Percentiles rank a stretch among this genome's conserved stretches.
Evolutionary conservation across 305 asterid genomes (phyloP).

Genomic region (Nicotiana rustica): DNA sequence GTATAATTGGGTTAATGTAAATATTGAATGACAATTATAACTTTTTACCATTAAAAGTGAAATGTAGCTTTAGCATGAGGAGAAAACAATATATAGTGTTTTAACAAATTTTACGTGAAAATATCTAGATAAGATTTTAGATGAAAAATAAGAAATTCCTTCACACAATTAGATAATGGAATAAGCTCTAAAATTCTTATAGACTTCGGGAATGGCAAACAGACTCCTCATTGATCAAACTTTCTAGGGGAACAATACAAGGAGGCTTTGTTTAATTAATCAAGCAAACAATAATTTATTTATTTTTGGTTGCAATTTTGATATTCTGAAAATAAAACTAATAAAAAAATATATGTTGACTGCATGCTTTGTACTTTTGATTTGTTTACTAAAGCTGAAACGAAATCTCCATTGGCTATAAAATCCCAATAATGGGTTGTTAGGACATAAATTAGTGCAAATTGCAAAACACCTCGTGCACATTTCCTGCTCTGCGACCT

Average conservation of each 20-base stretch:
- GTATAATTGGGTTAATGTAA: too few species aligned
- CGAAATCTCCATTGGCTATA: background rate
- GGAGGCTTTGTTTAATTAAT: background rate
- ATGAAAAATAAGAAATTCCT: background rate
- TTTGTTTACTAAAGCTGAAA: constrained; percentile 23
- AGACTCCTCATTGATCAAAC: background rate
- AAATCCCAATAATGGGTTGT: constrained; percentile 20
- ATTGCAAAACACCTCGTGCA: background rate
- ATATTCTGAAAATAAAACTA: background rate
- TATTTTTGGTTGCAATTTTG: background rate
- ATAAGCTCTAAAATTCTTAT: background rate
- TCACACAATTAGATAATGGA: background rate
- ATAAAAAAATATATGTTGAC: background rate
- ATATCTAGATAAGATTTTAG: background rate
- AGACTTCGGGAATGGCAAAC: background rate
- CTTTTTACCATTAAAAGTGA: too few species aligned
- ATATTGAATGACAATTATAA: too few species aligned
- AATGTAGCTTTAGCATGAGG: background rate
- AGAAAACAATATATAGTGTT: background rate
- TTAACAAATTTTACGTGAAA: too few species aligned
- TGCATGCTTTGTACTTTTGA: constrained; percentile 14
- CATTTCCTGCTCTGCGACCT: background rate
- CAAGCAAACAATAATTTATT: background rate
- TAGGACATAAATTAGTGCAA: constrained; percentile 27
- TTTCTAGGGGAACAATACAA: background rate